Conservation (phyloP, 2,329 filamentous ascomycete species). For the Cercospora brassicicola region DNA sequence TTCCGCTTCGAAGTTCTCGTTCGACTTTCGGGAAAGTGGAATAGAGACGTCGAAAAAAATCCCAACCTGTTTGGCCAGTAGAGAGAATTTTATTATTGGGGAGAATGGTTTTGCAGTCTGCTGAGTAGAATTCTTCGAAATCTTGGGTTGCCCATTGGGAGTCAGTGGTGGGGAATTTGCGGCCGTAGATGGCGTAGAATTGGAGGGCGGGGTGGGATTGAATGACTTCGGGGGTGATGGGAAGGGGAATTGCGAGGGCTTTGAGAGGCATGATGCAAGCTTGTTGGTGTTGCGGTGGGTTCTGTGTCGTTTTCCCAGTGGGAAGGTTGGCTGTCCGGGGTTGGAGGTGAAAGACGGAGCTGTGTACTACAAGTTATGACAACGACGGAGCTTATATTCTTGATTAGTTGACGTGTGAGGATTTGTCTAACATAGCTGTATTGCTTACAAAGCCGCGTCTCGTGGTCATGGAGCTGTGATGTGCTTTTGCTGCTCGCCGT, state of each 20-base stretch:
- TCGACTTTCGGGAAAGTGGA: conserved; percentile 13
- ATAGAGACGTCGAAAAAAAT: conserved; percentile 15
- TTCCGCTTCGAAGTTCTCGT: conserved; percentile 13
- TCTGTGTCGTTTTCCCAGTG: background rate
- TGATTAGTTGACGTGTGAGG: background rate
- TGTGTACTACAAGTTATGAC: background rate
- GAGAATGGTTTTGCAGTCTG: conserved; percentile 13
- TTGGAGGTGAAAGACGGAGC: background rate
- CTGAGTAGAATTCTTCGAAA: conserved; percentile 13
- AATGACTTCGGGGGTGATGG: background rate
- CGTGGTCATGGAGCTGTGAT: background rate
- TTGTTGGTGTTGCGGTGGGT: background rate
- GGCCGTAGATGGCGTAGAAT: conserved; percentile 19
- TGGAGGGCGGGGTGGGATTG: conserved; percentile 11
- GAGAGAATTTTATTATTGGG: conserved; percentile 7
- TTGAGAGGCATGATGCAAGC: background rate
- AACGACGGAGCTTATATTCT: background rate
- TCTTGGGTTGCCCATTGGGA: conserved; percentile 7
- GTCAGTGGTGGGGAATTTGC: conserved; percentile 18
- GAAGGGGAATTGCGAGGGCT: conserved; percentile 6
- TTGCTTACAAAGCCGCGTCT: background rate
- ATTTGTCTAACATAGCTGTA: background rate
- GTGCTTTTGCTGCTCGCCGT: background rate
- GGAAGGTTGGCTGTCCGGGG: background rate
- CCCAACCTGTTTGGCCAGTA: conserved; percentile 8